Evolutionary conservation across 257 asterid genomes (phyloP).

Genomic region (Agastache rugosa): DNA sequence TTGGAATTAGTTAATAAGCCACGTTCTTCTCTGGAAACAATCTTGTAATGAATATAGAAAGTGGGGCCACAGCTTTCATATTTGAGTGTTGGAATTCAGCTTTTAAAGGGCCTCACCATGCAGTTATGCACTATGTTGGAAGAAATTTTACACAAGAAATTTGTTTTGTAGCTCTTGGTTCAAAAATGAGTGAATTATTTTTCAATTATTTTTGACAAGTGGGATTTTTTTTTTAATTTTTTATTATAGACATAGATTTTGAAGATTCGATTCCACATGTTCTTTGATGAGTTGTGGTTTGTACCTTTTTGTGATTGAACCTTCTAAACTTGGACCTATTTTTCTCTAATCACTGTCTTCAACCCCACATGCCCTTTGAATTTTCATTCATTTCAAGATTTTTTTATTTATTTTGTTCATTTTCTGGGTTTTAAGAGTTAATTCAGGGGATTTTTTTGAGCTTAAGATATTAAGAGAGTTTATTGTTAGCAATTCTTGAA

Average conservation of each 20-base stretch:
- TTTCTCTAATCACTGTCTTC: conserved; percentile 33
- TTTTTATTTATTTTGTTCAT: neutral
- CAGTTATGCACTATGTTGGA: conserved; percentile 40
- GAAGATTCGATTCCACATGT: conserved; percentile 41
- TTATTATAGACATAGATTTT: conserved; percentile 37
- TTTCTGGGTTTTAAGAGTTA: conserved; percentile 23
- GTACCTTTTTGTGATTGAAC: conserved; percentile 34
- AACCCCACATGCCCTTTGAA: conserved; percentile 41
- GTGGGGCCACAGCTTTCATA: conserved; percentile 27
- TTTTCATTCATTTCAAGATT: conserved; percentile 4
- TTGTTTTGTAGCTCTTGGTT: conserved; percentile 44
- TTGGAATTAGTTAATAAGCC: conserved; percentile 3
- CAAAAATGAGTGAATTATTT: conserved; percentile 22
- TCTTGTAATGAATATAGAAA: neutral
- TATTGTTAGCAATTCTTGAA: neutral
- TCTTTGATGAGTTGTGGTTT: conserved; percentile 33
- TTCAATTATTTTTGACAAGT: conserved; percentile 13
- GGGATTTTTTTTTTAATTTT: neutral
- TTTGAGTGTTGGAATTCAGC: conserved; percentile 3
- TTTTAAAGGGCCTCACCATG: conserved; percentile 27
- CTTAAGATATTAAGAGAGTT: neutral
- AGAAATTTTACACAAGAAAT: conserved; percentile 8
- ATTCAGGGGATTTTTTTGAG: conserved; percentile 14
- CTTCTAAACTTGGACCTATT: conserved; percentile 36
- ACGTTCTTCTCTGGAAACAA: conserved; percentile 1